Evolutionary conservation across 176 grass and related monocot genomes (phyloP), one percentile per base, ranked within the genome.

Genomic region (Typha latifolia): DNA sequence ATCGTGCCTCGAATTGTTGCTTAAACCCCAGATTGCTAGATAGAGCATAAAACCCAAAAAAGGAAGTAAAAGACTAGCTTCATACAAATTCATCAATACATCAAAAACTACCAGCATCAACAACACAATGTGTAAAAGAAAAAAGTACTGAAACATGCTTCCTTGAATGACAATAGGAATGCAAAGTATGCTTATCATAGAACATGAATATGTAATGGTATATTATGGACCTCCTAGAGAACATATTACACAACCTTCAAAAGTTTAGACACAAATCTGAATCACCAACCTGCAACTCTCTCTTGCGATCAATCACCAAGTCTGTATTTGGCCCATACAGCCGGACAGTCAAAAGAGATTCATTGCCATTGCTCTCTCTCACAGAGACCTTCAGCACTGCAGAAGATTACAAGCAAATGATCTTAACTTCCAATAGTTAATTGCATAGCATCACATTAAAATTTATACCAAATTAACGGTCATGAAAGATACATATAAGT

Each of bases 261-360:
- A 16, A 7, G 66, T 72, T 79, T 12, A 52, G 15, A 82, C 67
- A 16, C 15, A 59, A 59, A 20, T 59, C 20, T 59, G 12, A 18
- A 59, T 4, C 16, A 59, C 53, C 71, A 56, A 93, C 94, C 86
- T 83, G 64, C 62, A 93, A 65, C 43, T 99, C 94, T 72, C 94
- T 86, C 73, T 99, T 80, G 15, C 94, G 89, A 72, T 99, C 94
- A 37, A 99, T 99, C 72, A 99, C 88, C 64, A 93, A 79, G 68
- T 99, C 94, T 0, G 89, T 93, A 70, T 90, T 93, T 47, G 94
- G 94, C 64, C 94, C 94, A 78, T 87, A 99, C 43, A 99, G 72
- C 37, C 94, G 89, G 72, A 99, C 86, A 57, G 89, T 90, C 63
- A 99, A 67, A 81, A 77, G 24, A 71, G 71, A 82, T 64, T 78